Percentiles rank a stretch among this genome's conserved stretches.
Conservation (phyloP, 495 filamentous ascomycete species). For the Thermochaetoides thermophila region DNA sequence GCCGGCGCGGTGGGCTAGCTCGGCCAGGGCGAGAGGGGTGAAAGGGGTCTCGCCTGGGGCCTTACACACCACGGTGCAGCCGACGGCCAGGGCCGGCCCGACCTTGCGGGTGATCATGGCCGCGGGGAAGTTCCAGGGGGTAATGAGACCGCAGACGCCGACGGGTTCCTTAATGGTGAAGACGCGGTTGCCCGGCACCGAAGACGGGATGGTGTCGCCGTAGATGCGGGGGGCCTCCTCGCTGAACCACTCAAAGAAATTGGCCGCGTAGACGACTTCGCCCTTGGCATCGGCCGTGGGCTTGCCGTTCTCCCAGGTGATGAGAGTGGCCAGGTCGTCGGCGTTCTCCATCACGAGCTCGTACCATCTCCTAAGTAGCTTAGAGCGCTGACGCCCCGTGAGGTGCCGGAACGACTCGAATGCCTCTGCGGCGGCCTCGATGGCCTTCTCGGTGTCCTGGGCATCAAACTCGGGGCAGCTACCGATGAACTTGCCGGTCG, state of each 20-base stretch:
- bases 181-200: slow-evolving; percentile 55
- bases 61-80: slow-evolving; percentile 76
- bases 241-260: slow-evolving; percentile 72
- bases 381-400: slow-evolving; percentile 66
- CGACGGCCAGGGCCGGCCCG: slow-evolving; percentile 58
- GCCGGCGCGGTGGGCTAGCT: slow-evolving; percentile 68
- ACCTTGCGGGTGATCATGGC: slow-evolving; percentile 90
- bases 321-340: slow-evolving; percentile 77
- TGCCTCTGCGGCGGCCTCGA: slow-evolving; percentile 58
- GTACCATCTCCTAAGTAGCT: slow-evolving; percentile 80
- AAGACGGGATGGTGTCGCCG: slow-evolving; percentile 62
- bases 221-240: slow-evolving; percentile 62
- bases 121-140: slow-evolving; percentile 91
- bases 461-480: slow-evolving; percentile 68
- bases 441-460: slow-evolving; percentile 62
- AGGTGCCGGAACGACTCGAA: slow-evolving; percentile 60
- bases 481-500: slow-evolving; percentile 64
- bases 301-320: slow-evolving; percentile 78
- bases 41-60: slow-evolving; percentile 77
- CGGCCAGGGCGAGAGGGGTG: slow-evolving; percentile 66
- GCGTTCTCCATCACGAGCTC: slow-evolving; percentile 74
- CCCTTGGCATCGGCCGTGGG: slow-evolving; percentile 56
- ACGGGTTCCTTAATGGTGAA: slow-evolving; percentile 74
- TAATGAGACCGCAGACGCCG: slow-evolving; percentile 88
- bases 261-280: slow-evolving; percentile 58